Evolutionary conservation across 805 yeast genomes (phyloP), one percentile per base, ranked within the genome.

Genomic region (Schizosaccharomyces cryophilus): DNA sequence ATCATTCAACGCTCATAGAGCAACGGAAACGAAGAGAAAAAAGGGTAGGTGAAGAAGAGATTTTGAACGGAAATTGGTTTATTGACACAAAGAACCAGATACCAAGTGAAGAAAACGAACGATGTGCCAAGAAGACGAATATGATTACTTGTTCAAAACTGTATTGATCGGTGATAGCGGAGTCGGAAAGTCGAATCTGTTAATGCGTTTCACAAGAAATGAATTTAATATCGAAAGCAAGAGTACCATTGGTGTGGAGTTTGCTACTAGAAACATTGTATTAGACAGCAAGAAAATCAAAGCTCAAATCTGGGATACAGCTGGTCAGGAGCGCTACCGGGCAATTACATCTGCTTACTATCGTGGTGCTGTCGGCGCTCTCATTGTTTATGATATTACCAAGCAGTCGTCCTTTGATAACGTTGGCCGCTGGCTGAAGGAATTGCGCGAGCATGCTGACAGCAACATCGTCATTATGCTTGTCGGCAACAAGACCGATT

Each of bases 241-340:
- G 69, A 87, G 96, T 62, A 93, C 98, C 56, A 93, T 93, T 71
- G 98, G 98, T 62, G 97, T 93, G 61, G 98, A 93, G 72, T 93
- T 93, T 78, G 67, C 66, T 55, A 93, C 97, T 26, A 80, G 96
- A 71, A 89, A 96, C 2, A 82, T 93, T 62, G 94, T 86, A 68
- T 79, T 93, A 63, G 97, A 93, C 70, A 96, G 95, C 66, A 93
- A 90, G 75, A 87, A 94, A 63, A 89, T 90, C 72, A 90, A 90
- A 74, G 81, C 95, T 68, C 98, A 90, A 76, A 90, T 90, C 70
- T 90, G 98, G 98, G 98, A 90, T 73, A 90, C 98, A 45, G 98
- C 98, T 1, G 98, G 98, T 64, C 98, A 90, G 75, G 98, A 90
- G 73, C 82, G 98, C 72, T 90, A 93, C 76, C 81, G 98, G 68